Evolutionary conservation across 225 moss, liverwort and hornwort species (phyloP).

Genomic region (Bryoerythrophyllum caledonicum): DNA sequence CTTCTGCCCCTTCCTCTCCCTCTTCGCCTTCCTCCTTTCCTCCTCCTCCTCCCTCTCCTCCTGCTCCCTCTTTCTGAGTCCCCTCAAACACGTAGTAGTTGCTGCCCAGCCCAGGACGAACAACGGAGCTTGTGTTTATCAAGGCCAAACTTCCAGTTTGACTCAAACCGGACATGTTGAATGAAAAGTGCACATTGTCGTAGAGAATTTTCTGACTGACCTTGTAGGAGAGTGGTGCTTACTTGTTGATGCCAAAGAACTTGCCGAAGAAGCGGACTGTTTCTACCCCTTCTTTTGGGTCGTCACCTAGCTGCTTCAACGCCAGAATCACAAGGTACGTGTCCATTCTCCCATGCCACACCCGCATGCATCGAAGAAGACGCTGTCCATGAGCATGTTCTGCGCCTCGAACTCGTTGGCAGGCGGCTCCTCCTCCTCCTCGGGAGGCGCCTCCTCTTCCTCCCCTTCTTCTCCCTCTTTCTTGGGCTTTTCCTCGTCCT

Average conservation of each 20-base stretch:
- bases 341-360: slow-evolving; percentile 69
- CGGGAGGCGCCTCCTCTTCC: slow-evolving; percentile 44
- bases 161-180: too few species aligned
- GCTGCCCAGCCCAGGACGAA: slow-evolving; percentile 24
- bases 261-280: slow-evolving; percentile 82
- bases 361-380: slow-evolving; percentile 84
- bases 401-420: slow-evolving; percentile 78
- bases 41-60: slow-evolving; percentile 27
- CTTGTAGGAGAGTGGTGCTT: slow-evolving; percentile 18
- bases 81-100: slow-evolving; percentile 96
- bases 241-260: slow-evolving; percentile 72
- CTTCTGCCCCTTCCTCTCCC: not conserved
- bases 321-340: slow-evolving; percentile 78
- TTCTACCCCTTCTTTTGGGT: slow-evolving; percentile 60
- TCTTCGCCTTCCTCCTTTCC: slow-evolving; percentile 13
- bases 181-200: too few species aligned
- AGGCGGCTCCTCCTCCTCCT: slow-evolving; percentile 54
- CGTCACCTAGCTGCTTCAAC: slow-evolving; percentile 81
- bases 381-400: slow-evolving; percentile 75
- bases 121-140: not conserved
- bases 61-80: slow-evolving; percentile 46
- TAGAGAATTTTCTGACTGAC: too few species aligned
- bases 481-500: slow-evolving; percentile 44
- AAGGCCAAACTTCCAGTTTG: not conserved
- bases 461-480: slow-evolving; percentile 60